Conservation (phyloP, 371 early-diverging fungal species). For the Batrachochytrium dendrobatidis region DNA sequence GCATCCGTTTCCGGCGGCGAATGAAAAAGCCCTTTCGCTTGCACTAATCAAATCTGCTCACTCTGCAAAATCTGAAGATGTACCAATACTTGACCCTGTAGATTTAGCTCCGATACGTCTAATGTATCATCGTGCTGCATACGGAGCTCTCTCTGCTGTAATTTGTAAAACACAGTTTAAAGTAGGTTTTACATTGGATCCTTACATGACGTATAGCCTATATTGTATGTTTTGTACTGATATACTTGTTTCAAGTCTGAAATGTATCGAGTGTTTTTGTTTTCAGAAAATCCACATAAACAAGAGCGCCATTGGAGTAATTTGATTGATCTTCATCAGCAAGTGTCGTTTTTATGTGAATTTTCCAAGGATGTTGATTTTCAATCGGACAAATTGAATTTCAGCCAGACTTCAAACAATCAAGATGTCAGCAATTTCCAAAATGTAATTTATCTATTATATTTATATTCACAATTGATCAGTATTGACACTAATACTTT, state of each 20-base stretch:
- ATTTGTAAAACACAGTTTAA: conserved; percentile 3
- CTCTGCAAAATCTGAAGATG: conserved; percentile 20
- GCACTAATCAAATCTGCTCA: conserved; percentile 23
- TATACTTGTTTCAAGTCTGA: too few species aligned
- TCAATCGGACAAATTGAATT: too few species aligned
- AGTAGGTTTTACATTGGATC: too few species aligned
- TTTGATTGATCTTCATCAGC: conserved; percentile 45
- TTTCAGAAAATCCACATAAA: conserved; percentile 34
- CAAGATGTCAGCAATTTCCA: too few species aligned
- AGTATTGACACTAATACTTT: too few species aligned
- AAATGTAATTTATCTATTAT: too few species aligned
- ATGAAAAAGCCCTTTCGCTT: conserved; percentile 23
- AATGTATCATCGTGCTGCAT: conserved; percentile 52
- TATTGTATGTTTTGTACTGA: too few species aligned
- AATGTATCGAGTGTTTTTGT: conserved; percentile 37
- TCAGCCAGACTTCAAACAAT: too few species aligned
- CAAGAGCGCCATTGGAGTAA: conserved; percentile 45
- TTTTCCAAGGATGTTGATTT: too few species aligned
- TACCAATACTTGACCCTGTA: neutral
- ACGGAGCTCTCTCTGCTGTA: conserved; percentile 46
- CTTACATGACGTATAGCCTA: too few species aligned
- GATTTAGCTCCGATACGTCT: conserved; percentile 13
- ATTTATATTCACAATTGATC: too few species aligned
- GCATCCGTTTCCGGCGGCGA: neutral
- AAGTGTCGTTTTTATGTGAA: too few species aligned